Evolutionary conservation across 805 yeast species (phyloP).

Genomic region (Zygotorulaspora florentina): DNA sequence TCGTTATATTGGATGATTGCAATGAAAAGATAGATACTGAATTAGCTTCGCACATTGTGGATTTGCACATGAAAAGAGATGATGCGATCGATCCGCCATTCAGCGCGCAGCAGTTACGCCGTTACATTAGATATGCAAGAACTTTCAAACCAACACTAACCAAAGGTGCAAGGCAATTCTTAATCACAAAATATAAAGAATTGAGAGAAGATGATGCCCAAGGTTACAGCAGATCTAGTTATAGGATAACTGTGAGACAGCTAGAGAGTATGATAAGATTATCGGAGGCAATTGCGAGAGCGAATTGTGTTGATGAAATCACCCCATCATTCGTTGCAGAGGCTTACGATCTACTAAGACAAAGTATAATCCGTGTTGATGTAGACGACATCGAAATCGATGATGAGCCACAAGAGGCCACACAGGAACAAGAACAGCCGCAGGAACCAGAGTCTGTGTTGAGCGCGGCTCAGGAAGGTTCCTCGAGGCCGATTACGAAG

Average conservation of each 20-base stretch:
- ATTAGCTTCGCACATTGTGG: conserved; percentile 88
- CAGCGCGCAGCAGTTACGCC: conserved; percentile 77
- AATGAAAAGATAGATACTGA: conserved; percentile 87
- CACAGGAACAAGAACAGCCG: conserved; percentile 4
- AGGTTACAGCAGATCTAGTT: conserved; percentile 72
- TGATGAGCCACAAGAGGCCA: conserved; percentile 34
- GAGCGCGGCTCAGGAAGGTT: background rate
- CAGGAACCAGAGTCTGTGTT: background rate
- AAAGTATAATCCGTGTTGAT: conserved; percentile 89
- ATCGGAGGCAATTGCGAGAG: conserved; percentile 94
- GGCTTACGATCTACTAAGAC: conserved; percentile 84
- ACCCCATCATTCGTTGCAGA: conserved; percentile 85
- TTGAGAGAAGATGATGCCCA: conserved; percentile 87
- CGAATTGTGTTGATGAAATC: conserved; percentile 87
- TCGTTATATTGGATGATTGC: conserved; percentile 91
- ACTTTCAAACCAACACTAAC: conserved; percentile 90
- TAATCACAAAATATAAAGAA: conserved; percentile 78
- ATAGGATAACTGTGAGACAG: conserved; percentile 95
- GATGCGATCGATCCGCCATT: conserved; percentile 87
- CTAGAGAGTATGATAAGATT: conserved; percentile 89
- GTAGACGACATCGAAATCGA: conserved; percentile 87
- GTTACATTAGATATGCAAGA: conserved; percentile 87
- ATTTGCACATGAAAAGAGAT: conserved; percentile 85
- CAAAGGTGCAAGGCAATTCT: conserved; percentile 67
- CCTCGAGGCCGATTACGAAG: background rate